Base-by-base conservation (phyloP, 2,329 filamentous ascomycete species). In the Bipolaris bicolor region DNA sequence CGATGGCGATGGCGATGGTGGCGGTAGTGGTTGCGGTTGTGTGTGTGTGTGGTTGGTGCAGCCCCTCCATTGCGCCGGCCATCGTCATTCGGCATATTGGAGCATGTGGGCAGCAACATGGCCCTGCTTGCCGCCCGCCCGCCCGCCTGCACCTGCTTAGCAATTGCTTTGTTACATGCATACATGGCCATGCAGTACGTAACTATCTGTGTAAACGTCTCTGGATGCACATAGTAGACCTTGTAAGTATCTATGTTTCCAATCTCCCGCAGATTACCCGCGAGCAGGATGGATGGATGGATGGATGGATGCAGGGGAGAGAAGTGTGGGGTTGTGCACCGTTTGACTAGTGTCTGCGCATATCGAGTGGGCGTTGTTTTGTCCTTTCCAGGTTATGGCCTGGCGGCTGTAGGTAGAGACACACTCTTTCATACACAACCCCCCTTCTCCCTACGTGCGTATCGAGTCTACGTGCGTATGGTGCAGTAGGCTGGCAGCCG, bases 261-360 rank as follows among this genome's bases (percentile, higher is more conserved):
- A 61, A 68, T 68, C 45, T 57, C 65, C 65, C 64, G 66, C 57
- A 58, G 58, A 62, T 61, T 64, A 66, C 54, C 66, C 65, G 62
- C n/a, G 34, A 41, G 10, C 16, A 22, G 13, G 43, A 54, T 26
- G 24, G 5, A 24, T 20, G 20, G 20, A 24, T 20, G 20, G 20
- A 24, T 24, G 24, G 24, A 26, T 13, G 18, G 33, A 54, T 55
- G 46, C 57, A 60, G 54, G 54, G 58, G 40, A 33, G 33, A 22
- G 41, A 53, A 66, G 66, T 66, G 63, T 67, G 67, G 68, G 64
- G 53, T 39, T 63, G 50, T 43, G 45, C 47, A 49, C 51, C 52
- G 43, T 55, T 52, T 56, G 48, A 52, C 52, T 55, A 57, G 36
- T 57, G 39, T 26, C 24, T 41, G 39, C 39, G 9, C 26, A 29